Evolutionary conservation across 1,139 yeast genomes (phyloP).

Genomic region (Saccharomyces pastorianus): DNA sequence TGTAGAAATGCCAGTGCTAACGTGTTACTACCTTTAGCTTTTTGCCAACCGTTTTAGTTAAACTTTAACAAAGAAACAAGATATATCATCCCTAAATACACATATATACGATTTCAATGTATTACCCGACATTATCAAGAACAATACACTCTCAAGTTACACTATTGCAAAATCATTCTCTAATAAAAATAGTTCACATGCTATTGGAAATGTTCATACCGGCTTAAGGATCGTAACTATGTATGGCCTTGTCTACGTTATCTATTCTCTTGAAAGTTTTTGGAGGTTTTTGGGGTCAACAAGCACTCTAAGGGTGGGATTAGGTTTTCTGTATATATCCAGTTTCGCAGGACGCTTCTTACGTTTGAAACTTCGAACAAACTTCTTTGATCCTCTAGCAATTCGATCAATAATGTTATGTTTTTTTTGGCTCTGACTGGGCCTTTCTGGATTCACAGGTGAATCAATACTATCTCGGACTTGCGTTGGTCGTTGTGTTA

Average conservation of each 20-base stretch:
- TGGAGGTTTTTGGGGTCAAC: background rate
- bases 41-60: background rate
- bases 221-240: background rate
- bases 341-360: conserved; percentile 16
- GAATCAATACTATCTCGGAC: conserved; percentile 12
- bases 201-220: background rate
- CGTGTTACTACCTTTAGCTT: background rate
- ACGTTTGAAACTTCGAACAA: too few relatives aligned
- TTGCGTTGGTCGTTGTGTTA: conserved; percentile 13
- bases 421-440: background rate
- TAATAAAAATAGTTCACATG: background rate
- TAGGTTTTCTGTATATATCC: too few relatives aligned
- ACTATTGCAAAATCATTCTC: conserved; percentile 17
- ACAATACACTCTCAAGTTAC: background rate
- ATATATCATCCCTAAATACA: background rate
- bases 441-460: too few relatives aligned
- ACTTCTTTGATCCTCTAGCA: too few relatives aligned
- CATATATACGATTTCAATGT: background rate
- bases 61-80: background rate
- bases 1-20: background rate
- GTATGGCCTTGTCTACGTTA: background rate
- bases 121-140: conserved; percentile 22
- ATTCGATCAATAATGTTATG: too few relatives aligned
- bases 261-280: conserved; percentile 11
- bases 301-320: background rate